These are phyloP conservation scores for Diaporthe helianthi DNA, from an alignment of 2,329 filamentous ascomycete genomes.

Conservation along the genomic window DNA sequence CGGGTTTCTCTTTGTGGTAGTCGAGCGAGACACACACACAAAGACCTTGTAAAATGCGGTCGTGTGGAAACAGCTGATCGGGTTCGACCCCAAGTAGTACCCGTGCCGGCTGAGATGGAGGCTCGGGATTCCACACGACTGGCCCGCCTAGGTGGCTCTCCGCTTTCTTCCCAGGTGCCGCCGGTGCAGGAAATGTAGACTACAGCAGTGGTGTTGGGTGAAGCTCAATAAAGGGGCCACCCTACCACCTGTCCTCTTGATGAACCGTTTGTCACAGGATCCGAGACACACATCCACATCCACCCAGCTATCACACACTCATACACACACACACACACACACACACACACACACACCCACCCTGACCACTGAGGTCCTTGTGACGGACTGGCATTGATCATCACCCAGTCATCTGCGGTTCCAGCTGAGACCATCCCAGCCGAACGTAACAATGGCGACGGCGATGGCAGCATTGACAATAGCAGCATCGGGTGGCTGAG, in stretches of 20 bases:
- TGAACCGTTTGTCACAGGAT: background rate
- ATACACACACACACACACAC: no score
- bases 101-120: conserved; percentile 28
- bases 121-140: conserved; percentile 26
- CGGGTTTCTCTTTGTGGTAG: background rate
- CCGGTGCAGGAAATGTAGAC: background rate
- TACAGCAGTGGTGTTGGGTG: conserved; percentile 20
- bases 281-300: conserved; percentile 32
- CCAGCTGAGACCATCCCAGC: background rate
- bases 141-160: conserved; percentile 13
- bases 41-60: conserved; percentile 15
- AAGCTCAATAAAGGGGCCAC: conserved; percentile 15
- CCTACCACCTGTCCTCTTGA: conserved; percentile 14
- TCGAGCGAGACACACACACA: conserved; percentile 12
- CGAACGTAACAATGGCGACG: conserved; percentile 1
- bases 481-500: conserved; percentile 13
- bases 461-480: background rate
- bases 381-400: conserved; percentile 3
- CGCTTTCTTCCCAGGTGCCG: conserved; percentile 18
- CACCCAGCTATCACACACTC: background rate
- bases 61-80: conserved; percentile 28
- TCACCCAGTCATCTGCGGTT: conserved; percentile 16
- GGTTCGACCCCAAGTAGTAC: conserved; percentile 25
- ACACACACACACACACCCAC: background rate
- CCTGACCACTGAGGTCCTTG: conserved; percentile 13